phyloP scores from a whole-genome alignment of 768 basidiomycete species.

The Naganishia onofrii region DNA sequence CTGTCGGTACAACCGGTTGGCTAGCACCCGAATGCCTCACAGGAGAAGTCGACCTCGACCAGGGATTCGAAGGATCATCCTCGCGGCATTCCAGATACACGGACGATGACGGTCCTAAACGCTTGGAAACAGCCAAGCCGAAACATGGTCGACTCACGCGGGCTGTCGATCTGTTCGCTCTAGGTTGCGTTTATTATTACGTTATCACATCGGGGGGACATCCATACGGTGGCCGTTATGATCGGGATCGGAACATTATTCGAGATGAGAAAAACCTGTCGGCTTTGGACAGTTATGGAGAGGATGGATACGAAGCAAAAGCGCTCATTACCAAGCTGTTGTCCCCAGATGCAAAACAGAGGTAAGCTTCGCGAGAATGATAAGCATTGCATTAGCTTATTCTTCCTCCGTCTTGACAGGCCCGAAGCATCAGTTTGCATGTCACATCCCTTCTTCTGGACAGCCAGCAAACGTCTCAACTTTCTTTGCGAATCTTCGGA shows the following conservation, averaged over 20 bases:
- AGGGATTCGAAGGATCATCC: slow-evolving; percentile 55
- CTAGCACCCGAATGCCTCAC: slow-evolving; percentile 92
- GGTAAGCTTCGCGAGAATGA: slow-evolving; percentile 60
- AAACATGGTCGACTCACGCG: slow-evolving; percentile 73
- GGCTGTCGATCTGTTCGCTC: slow-evolving; percentile 91
- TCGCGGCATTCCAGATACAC: slow-evolving; percentile 45
- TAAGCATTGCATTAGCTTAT: slow-evolving; percentile 1
- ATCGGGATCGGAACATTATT: slow-evolving; percentile 90
- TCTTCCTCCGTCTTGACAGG: slow-evolving; percentile 54
- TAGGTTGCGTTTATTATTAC: slow-evolving; percentile 94
- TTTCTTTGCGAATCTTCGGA: slow-evolving; percentile 99
- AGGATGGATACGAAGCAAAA: slow-evolving; percentile 87
- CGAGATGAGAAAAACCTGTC: slow-evolving; percentile 66
- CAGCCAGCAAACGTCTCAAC: slow-evolving; percentile 72
- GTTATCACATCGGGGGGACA: slow-evolving; percentile 83
- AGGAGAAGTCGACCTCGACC: slow-evolving; percentile 90
- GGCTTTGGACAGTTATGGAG: slow-evolving; percentile 74
- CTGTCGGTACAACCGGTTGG: slow-evolving; percentile 94
- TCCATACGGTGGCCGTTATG: slow-evolving; percentile 89
- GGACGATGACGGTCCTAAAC: slow-evolving; percentile 58
- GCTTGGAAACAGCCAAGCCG: slow-evolving; percentile 54
- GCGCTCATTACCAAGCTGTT: slow-evolving; percentile 79
- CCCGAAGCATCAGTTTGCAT: slow-evolving; percentile 85
- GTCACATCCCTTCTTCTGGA: slow-evolving; percentile 96
- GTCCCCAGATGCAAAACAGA: slow-evolving; percentile 66